Percentiles rank a stretch among this genome's conserved stretches.
Conservation (phyloP, 257 asterid species). For the Solanum ossicruentum region DNA sequence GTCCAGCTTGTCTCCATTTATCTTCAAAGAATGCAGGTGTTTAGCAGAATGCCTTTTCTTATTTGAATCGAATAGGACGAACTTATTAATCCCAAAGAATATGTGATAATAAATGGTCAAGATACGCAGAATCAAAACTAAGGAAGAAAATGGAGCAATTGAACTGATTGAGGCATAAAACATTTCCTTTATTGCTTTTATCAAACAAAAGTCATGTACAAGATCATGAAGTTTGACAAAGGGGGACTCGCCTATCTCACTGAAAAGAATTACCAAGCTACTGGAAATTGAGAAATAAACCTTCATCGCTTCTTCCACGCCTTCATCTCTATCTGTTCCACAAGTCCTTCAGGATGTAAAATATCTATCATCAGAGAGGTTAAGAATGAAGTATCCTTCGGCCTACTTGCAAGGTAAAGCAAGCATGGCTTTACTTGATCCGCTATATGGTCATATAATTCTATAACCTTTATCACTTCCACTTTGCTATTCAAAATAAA, state of each 20-base stretch:
- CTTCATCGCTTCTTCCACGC: not conserved
- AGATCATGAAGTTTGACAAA: slow-evolving; percentile 3
- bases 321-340: not conserved
- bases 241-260: not conserved
- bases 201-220: not conserved
- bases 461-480: not conserved
- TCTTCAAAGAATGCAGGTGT: too few relatives aligned
- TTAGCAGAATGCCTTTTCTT: too few relatives aligned
- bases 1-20: too few relatives aligned
- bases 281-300: slow-evolving; percentile 4
- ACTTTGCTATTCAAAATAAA: not conserved
- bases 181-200: too few relatives aligned
- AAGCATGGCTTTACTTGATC: slow-evolving; percentile 11
- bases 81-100: too few relatives aligned
- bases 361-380: not conserved
- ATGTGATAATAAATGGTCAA: too few relatives aligned
- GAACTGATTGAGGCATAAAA: too few relatives aligned
- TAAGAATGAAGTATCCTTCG: not conserved
- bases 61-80: too few relatives aligned
- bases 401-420: not conserved
- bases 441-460: slow-evolving; percentile 9
- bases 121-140: too few relatives aligned
- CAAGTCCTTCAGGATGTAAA: slow-evolving; percentile 16
- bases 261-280: slow-evolving; percentile 4
- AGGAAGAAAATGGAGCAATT: too few relatives aligned